A percentile compares a stretch with the other conserved stretches of the same genome.
Evolutionary conservation across 495 filamentous ascomycete genomes (phyloP).

Genomic region (Astrothelium macrocarpum): DNA sequence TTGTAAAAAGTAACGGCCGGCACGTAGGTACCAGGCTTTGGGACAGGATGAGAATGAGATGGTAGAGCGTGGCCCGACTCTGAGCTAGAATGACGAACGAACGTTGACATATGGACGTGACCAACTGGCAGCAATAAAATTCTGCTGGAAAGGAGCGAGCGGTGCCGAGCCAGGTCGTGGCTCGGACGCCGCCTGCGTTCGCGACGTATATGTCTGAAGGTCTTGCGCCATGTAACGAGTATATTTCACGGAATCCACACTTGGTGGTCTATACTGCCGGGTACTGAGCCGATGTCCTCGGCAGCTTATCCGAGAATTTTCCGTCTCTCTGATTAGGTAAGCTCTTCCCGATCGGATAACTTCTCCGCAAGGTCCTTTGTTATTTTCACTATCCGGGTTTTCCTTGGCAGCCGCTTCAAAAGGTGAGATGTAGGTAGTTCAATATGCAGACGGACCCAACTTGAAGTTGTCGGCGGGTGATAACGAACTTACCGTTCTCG

Average conservation of each 20-base stretch:
- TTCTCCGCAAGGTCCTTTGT: background rate
- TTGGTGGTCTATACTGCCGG: background rate
- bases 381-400: background rate
- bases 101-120: background rate
- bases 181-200: background rate
- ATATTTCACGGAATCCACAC: background rate
- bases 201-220: background rate
- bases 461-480: background rate
- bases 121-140: background rate
- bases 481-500: background rate
- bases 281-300: slow-evolving; percentile 1
- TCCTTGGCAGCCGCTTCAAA: background rate
- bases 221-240: background rate
- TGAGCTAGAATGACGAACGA: background rate
- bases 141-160: background rate
- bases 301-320: slow-evolving; percentile 4
- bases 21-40: slow-evolving; percentile 7
- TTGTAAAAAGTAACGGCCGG: slow-evolving; percentile 18
- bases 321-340: background rate
- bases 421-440: background rate
- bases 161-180: background rate
- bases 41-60: slow-evolving; percentile 8
- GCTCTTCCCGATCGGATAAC: background rate
- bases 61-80: background rate
- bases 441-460: background rate